Conservation (phyloP, 2,329 filamentous ascomycete genomes). For the Colletotrichum costaricense region DNA sequence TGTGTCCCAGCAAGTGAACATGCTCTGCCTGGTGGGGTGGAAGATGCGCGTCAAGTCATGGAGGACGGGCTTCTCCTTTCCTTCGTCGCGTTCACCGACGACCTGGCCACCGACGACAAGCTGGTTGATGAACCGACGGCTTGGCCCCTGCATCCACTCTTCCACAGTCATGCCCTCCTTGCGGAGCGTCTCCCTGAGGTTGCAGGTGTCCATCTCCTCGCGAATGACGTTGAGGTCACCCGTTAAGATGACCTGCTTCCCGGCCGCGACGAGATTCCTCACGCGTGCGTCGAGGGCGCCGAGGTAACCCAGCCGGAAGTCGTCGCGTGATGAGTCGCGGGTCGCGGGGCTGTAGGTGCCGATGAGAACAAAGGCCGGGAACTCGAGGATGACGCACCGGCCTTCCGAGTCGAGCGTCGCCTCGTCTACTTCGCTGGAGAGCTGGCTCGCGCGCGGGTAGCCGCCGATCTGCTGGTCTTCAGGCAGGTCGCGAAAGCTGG, state of each 20-base stretch:
- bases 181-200: constrained; percentile 75
- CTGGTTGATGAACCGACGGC: constrained; percentile 85
- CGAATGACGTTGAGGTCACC: constrained; percentile 88
- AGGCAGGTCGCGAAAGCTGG: constrained; percentile 80
- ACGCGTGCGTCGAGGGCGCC: constrained; percentile 84
- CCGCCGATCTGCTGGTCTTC: constrained; percentile 84
- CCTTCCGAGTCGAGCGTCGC: constrained; percentile 87
- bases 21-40: constrained; percentile 82
- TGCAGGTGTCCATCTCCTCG: constrained; percentile 80
- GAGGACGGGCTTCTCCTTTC: constrained; percentile 76
- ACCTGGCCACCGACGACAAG: constrained; percentile 81
- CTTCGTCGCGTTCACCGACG: constrained; percentile 73
- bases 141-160: constrained; percentile 78
- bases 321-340: constrained; percentile 83
- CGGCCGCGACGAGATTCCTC: constrained; percentile 82
- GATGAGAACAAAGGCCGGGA: constrained; percentile 92
- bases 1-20: constrained; percentile 99
- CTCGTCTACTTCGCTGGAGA: constrained; percentile 74
- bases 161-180: constrained; percentile 76
- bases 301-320: constrained; percentile 85
- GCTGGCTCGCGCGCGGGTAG: constrained; percentile 79
- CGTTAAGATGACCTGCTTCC: constrained; percentile 86
- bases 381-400: constrained; percentile 90
- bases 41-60: constrained; percentile 88
- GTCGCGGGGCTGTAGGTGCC: constrained; percentile 94